phyloP scores from a whole-genome alignment of 768 basidiomycete genomes.

The Cystofilobasidium ferigula region DNA sequence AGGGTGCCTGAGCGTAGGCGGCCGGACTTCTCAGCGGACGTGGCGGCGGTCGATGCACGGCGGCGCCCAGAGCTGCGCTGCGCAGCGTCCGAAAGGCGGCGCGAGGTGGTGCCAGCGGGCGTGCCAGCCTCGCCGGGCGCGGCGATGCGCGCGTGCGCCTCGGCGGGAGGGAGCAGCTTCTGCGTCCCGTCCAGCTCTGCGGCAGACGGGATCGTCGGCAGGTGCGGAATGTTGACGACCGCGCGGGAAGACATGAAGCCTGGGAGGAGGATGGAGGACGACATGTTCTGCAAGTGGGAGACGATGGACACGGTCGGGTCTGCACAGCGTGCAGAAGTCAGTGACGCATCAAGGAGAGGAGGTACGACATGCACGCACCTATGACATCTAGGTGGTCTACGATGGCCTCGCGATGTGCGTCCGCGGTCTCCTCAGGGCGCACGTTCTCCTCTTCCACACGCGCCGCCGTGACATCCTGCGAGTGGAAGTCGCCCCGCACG shows the following conservation, averaged over 20 bases:
- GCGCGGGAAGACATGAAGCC: conserved; percentile 8
- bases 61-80: not conserved
- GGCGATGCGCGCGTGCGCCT: not conserved
- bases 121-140: not conserved
- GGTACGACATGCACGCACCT: not conserved
- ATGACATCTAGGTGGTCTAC: conserved; percentile 23
- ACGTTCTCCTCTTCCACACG: not conserved
- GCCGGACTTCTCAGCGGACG: not conserved
- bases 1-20: not conserved
- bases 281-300: conserved; percentile 22
- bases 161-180: not conserved
- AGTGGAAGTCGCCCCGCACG: not conserved
- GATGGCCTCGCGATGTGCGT: conserved; percentile 15
- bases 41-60: not conserved
- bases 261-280: conserved; percentile 20
- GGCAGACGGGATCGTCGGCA: not conserved
- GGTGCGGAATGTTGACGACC: conserved; percentile 9
- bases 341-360: not conserved
- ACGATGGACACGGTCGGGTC: conserved; percentile 22
- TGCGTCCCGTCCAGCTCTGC: not conserved
- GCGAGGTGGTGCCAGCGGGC: not conserved
- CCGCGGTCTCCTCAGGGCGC: conserved; percentile 17
- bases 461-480: not conserved
- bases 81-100: not conserved
- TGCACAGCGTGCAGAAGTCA: not conserved